phyloP scores from a whole-genome alignment of 495 filamentous ascomycete genomes.

The Durotheca rogersii region DNA sequence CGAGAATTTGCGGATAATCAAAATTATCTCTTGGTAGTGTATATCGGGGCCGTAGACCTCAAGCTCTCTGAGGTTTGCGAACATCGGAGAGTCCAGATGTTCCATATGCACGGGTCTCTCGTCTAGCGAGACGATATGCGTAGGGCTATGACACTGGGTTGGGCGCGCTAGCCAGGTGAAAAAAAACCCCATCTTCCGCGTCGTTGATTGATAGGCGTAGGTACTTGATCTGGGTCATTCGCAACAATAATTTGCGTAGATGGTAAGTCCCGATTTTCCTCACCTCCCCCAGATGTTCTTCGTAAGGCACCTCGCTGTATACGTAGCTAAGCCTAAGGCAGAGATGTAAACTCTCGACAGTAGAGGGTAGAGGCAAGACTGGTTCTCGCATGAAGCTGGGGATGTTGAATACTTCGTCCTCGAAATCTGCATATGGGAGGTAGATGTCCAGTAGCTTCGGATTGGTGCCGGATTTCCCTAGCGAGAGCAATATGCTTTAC shows the following conservation, averaged over 20 bases:
- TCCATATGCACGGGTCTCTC: too few species aligned
- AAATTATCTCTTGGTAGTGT: slow-evolving; percentile 9
- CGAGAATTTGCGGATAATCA: slow-evolving; percentile 37
- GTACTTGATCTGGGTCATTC: slow-evolving; percentile 2
- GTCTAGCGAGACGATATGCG: too few species aligned
- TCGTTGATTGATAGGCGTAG: neutral
- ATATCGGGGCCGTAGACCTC: slow-evolving; percentile 31
- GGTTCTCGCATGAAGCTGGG: slow-evolving; percentile 29
- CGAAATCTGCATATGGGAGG: slow-evolving; percentile 21
- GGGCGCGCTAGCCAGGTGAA: slow-evolving; percentile 4
- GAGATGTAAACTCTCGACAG: slow-evolving; percentile 40
- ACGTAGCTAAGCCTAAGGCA: too few species aligned
- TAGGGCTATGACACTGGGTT: neutral
- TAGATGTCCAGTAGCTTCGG: slow-evolving; percentile 40
- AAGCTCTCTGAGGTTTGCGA: slow-evolving; percentile 35
- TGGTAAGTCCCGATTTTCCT: neutral
- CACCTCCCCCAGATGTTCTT: too few species aligned
- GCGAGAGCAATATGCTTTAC: slow-evolving; percentile 33
- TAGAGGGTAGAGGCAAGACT: slow-evolving; percentile 30
- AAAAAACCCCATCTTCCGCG: neutral
- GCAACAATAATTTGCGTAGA: slow-evolving; percentile 3
- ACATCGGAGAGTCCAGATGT: slow-evolving; percentile 10
- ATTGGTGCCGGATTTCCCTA: slow-evolving; percentile 36
- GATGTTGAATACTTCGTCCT: slow-evolving; percentile 37
- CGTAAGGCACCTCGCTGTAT: too few species aligned